Evolutionary conservation across 352 stramenopile species (phyloP), one percentile per base, ranked within the genome.

Genomic region (Phytophthora citrophthora): DNA sequence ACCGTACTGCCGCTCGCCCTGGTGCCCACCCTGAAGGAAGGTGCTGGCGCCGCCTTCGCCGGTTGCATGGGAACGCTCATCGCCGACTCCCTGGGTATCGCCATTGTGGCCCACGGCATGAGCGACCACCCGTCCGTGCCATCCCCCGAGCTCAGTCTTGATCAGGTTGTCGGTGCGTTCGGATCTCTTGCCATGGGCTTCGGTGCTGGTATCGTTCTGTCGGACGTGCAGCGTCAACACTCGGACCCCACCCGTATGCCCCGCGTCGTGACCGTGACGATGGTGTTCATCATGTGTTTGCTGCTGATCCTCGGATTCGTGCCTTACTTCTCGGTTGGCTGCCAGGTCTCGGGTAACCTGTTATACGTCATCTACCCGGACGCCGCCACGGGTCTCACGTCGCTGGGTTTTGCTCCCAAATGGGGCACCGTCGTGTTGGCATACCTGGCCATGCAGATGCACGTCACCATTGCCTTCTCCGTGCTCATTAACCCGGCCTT

Each of bases 161-260:
- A 78, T 15, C 78, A 88, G 60, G 68, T 90, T 12, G 69, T 69
- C 16, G 81, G 64, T 18, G 72, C 76, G 0, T 90, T 90, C 54
- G 81, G 81, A 24, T 89, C 82, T 75, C 69, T 91, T 15, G 80
- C 73, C 6, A 79, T 91, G 55, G 79, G 77, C 10, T 91, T 89
- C 57, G 79, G 72, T 23, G 81, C 79, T 12, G 79, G 73, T 31
- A 79, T 91, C 38, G 77, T 89, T 27, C 80, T 91, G 26, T 77
- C 81, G 16, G 70, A 79, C 9, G 66, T 91, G 24, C 77, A 87
- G 43, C 78, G 79, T 23, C 76, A 91, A 24, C 64, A 73, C 64
- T 69, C 59, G n/a, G 64, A 73, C n/a, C 64, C 64, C 23, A 61
- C 39, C 46, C 64, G 64, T 36, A 68, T 73, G 51, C 64, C 64